These are phyloP conservation scores for Kalmusia sp. DNA, from an alignment of 2,329 filamentous ascomycete species.

Conservation along the genomic window DNA sequence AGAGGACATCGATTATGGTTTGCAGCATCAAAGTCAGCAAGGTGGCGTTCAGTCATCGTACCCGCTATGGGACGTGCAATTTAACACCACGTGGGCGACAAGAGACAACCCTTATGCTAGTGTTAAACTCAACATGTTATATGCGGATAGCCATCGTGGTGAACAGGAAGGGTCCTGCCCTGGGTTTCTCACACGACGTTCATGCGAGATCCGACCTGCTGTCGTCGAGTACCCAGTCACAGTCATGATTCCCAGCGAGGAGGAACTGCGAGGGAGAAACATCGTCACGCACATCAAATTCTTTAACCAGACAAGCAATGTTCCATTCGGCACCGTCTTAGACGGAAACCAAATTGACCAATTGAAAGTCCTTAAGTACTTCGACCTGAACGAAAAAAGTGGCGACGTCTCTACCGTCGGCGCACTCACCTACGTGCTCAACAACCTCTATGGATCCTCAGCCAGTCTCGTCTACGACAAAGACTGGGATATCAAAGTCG, in stretches of 20 bases:
- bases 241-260: constrained; percentile 30
- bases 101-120: constrained; percentile 22
- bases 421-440: constrained; percentile 26
- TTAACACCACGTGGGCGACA: constrained; percentile 19
- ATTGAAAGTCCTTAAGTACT: constrained; percentile 19
- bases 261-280: constrained; percentile 25
- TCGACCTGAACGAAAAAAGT: constrained; percentile 21
- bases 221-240: constrained; percentile 29
- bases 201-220: constrained; percentile 26
- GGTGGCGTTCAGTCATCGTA: constrained; percentile 12
- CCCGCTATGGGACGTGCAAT: constrained; percentile 26
- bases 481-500: constrained; percentile 24
- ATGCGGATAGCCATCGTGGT: constrained; percentile 24
- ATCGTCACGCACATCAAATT: constrained; percentile 34
- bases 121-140: constrained; percentile 25
- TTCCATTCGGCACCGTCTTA: constrained; percentile 13
- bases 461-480: constrained; percentile 21
- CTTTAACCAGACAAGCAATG: constrained; percentile 17
- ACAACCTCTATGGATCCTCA: constrained; percentile 26
- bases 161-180: constrained; percentile 18
- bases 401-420: constrained; percentile 25
- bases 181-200: constrained; percentile 19
- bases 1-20: constrained; percentile 26
- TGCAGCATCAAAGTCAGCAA: constrained; percentile 15
- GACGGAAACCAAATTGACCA: constrained; percentile 20